Conservation (phyloP, 768 basidiomycete genomes). For the Boletus pseudo-olivaceus region DNA sequence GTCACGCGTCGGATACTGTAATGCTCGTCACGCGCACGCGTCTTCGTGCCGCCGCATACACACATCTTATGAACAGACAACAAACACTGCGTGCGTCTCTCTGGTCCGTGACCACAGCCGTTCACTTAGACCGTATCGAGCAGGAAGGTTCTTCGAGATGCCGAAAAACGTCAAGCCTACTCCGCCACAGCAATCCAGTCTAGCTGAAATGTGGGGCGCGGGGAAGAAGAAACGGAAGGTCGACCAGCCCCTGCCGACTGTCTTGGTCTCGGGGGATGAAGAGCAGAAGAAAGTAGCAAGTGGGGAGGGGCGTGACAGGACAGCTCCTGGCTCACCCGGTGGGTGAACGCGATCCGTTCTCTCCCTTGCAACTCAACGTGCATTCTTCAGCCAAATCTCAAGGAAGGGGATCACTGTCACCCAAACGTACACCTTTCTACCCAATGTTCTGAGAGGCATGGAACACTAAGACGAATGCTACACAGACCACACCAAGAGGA, state of each 20-base stretch:
- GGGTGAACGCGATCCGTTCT: not conserved
- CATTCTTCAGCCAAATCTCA: constrained; percentile 35
- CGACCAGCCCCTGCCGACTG: constrained; percentile 17
- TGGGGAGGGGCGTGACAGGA: constrained; percentile 5
- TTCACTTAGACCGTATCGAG: not conserved
- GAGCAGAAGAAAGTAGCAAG: constrained; percentile 22
- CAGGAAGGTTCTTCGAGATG: constrained; percentile 78
- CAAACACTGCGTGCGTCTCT: constrained; percentile 59
- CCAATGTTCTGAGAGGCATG: not conserved
- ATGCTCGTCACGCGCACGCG: constrained; percentile 26
- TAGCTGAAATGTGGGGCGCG: constrained; percentile 70
- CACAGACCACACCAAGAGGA: constrained; percentile 43
- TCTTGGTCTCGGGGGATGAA: constrained; percentile 24
- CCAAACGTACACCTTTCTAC: constrained; percentile 15
- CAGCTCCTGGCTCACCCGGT: constrained; percentile 8
- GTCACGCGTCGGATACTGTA: constrained; percentile 5
- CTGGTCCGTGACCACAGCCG: not conserved
- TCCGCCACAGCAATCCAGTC: constrained; percentile 74
- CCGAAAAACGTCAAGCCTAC: constrained; percentile 60
- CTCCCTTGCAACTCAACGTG: constrained; percentile 1
- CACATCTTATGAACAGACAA: constrained; percentile 58
- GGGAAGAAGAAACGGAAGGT: constrained; percentile 39
- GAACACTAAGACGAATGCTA: not conserved
- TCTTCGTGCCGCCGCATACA: constrained; percentile 9
- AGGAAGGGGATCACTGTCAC: constrained; percentile 30